Evolutionary conservation across 805 yeast species (phyloP).

Genomic region (Candida patagonica): DNA sequence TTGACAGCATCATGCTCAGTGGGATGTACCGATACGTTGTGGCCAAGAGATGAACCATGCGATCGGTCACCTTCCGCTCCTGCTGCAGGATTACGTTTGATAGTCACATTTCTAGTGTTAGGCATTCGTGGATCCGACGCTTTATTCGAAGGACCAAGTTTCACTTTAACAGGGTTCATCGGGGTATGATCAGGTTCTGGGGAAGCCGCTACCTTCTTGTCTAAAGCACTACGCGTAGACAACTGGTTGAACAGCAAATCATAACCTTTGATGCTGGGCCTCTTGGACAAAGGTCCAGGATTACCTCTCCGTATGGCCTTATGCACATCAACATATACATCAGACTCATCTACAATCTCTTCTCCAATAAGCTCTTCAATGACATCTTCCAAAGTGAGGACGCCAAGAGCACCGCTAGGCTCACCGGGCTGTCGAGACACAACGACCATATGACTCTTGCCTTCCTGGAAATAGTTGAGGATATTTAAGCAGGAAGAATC

Average conservation of each 20-base stretch:
- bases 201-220: neutral
- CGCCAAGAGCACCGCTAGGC: constrained; percentile 70
- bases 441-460: constrained; percentile 94
- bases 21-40: constrained; percentile 16
- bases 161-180: constrained; percentile 13
- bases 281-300: constrained; percentile 29
- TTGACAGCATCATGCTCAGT: constrained; percentile 18
- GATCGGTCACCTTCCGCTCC: neutral
- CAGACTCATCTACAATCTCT: constrained; percentile 94
- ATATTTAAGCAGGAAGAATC: constrained; percentile 91
- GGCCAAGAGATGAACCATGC: constrained; percentile 4
- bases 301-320: constrained; percentile 58
- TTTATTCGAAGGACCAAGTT: constrained; percentile 48
- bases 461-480: constrained; percentile 93
- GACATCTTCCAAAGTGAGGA: constrained; percentile 91
- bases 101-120: constrained; percentile 53
- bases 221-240: neutral
- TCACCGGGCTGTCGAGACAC: constrained; percentile 80
- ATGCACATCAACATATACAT: constrained; percentile 85
- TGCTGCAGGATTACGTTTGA: constrained; percentile 31
- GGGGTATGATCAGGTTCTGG: neutral
- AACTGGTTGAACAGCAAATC: constrained; percentile 3
- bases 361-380: constrained; percentile 97
- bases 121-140: constrained; percentile 63
- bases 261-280: constrained; percentile 2